Evolutionary conservation across 2,329 filamentous ascomycete species (phyloP), one percentile per base, ranked within the genome.

Genomic region (Trichoderma sp.): DNA sequence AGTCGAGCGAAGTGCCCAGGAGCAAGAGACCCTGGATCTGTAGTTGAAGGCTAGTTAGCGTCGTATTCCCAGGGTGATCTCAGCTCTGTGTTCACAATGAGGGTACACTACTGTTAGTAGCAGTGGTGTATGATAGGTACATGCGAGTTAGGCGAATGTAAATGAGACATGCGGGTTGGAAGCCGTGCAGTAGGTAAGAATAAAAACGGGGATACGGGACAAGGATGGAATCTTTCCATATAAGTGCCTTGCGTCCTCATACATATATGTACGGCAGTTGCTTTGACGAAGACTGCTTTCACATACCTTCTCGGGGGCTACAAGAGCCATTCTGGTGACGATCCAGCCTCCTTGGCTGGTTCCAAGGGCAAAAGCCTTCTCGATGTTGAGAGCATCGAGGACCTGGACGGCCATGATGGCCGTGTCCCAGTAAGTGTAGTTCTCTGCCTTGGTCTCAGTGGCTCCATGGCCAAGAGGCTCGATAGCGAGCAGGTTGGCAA

Each of bases 401-500:
- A 87, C 86, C 78, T 90, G 87, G 9, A 88, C 78, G 12, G 84
- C 84, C 84, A 90, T 84, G 72, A 82, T 78, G 58, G 86, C 86
- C 3, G 85, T 79, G 76, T 88, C 86, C 86, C 86, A 88, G 79
- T 87, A 87, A 2, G 85, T 88, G 75, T 86, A 88, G 72, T 86
- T 83, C 75, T 86, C 84, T 0, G 76, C 75, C n/a, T 77, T 68
- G 70, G 76, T 80, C 70, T 77, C 79, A 1, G 85, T 87, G 17
- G 82, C 78, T 73, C 86, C 86, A 74, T 88, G 86, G 70, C 86
- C 86, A 0, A 88, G 82, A 1, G 84, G 85, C 78, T 88, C 86
- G 70, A 88, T 81, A 57, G 85, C 85, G 6, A 88, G 77, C 6
- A 88, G 80, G 74, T 88, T 88, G 75, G 83, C 80, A 6, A 79